Conservation (phyloP, 164 flowering plant genomes). For the Kalanchoe fedtschenkoi region DNA sequence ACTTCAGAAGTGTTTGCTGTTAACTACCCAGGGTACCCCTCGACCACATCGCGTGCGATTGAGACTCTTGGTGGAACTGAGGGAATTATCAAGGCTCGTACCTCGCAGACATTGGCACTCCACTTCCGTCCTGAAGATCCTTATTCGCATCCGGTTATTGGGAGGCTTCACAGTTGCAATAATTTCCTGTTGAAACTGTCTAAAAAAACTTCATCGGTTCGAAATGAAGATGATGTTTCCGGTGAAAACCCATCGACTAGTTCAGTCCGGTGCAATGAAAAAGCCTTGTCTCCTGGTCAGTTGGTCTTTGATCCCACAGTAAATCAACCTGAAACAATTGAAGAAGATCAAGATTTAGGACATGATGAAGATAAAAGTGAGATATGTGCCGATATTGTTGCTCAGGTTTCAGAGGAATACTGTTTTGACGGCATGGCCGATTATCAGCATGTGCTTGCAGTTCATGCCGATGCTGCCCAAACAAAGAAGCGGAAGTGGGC, state of each 20-base stretch:
- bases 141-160: constrained; percentile 74
- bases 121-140: constrained; percentile 91
- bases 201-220: constrained; percentile 20
- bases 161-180: constrained; percentile 40
- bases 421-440: constrained; percentile 86
- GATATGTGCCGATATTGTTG: constrained; percentile 62
- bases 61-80: constrained; percentile 72
- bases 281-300: constrained; percentile 6
- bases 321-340: constrained; percentile 10
- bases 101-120: constrained; percentile 50
- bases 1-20: constrained; percentile 43
- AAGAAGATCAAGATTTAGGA: constrained; percentile 13
- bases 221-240: constrained; percentile 6
- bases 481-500: constrained; percentile 48
- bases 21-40: constrained; percentile 72
- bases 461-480: constrained; percentile 53
- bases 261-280: neutral
- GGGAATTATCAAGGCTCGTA: constrained; percentile 39
- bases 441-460: constrained; percentile 84
- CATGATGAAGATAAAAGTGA: constrained; percentile 14
- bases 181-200: constrained; percentile 55
- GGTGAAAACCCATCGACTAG: constrained; percentile 8
- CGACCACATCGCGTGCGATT: constrained; percentile 51
- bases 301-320: constrained; percentile 7
- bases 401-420: constrained; percentile 59